Percentiles rank a stretch among this genome's conserved stretches.
Evolutionary conservation across 2,329 filamentous ascomycete species (phyloP).

Genomic region (Didymellaceae sp.): DNA sequence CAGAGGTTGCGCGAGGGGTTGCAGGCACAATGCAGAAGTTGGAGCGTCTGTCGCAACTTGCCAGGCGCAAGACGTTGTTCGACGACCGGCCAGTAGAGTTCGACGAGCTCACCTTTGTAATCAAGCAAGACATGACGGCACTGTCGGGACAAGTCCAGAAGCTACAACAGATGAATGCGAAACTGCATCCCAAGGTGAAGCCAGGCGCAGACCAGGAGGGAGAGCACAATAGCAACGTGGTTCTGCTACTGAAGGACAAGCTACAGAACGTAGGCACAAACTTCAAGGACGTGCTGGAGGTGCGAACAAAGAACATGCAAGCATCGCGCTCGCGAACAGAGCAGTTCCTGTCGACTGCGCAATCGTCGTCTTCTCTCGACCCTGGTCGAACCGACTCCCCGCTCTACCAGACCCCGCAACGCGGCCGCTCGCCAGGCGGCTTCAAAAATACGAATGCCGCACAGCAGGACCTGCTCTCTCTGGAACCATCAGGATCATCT

Average conservation of each 20-base stretch:
- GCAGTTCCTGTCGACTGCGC: constrained; percentile 90
- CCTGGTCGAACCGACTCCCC: constrained; percentile 80
- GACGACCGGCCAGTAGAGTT: constrained; percentile 97
- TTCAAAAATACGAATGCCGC: constrained; percentile 54
- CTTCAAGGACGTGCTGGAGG: constrained; percentile 97
- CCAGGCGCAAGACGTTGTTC: constrained; percentile 95
- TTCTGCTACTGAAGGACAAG: constrained; percentile 88
- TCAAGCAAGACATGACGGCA: constrained; percentile 92
- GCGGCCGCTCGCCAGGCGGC: constrained; percentile 63
- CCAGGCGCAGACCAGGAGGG: constrained; percentile 73
- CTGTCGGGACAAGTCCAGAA: constrained; percentile 86
- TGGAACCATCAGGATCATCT: constrained; percentile 70
- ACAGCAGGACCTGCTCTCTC: constrained; percentile 73
- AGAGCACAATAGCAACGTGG: constrained; percentile 97
- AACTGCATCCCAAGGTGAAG: constrained; percentile 71
- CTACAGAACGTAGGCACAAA: constrained; percentile 90
- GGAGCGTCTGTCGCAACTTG: constrained; percentile 89
- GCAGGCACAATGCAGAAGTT: constrained; percentile 92
- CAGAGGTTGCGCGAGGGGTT: constrained; percentile 90
- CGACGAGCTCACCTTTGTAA: constrained; percentile 94
- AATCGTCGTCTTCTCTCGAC: constrained; percentile 66
- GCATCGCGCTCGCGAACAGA: constrained; percentile 90
- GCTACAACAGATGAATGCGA: constrained; percentile 77
- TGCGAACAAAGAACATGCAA: constrained; percentile 97
- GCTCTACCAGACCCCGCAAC: constrained; percentile 79